A percentile compares a stretch with the other conserved stretches of the same genome.
Evolutionary conservation across 371 early-diverging fungal genomes (phyloP).

Genomic region (Mucor circinelloides): DNA sequence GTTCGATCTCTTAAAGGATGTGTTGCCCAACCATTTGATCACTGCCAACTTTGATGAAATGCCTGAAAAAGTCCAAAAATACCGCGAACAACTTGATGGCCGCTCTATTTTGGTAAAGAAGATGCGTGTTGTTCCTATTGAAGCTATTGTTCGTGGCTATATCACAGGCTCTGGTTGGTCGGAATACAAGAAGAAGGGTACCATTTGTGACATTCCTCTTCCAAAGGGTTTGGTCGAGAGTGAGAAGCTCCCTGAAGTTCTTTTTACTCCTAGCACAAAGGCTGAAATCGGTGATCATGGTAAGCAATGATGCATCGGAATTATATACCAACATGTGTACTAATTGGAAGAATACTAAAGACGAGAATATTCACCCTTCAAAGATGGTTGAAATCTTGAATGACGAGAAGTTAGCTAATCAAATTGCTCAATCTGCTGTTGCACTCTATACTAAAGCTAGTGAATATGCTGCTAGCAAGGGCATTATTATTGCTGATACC

Average conservation of each 20-base stretch:
- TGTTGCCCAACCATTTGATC: slow-evolving; percentile 92
- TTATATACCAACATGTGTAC: not conserved
- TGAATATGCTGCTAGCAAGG: slow-evolving; percentile 80
- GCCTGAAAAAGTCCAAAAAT: slow-evolving; percentile 86
- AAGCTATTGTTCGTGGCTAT: slow-evolving; percentile 98
- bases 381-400: slow-evolving; percentile 88
- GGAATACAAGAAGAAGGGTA: slow-evolving; percentile 91
- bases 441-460: slow-evolving; percentile 57
- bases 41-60: slow-evolving; percentile 92
- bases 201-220: slow-evolving; percentile 90
- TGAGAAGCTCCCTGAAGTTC: slow-evolving; percentile 76
- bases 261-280: slow-evolving; percentile 98
- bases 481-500: slow-evolving; percentile 98
- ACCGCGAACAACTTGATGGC: slow-evolving; percentile 85
- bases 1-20: slow-evolving; percentile 87
- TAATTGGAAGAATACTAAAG: slow-evolving; percentile 37
- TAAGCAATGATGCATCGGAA: slow-evolving; percentile 24
- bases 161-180: slow-evolving; percentile 96
- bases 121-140: slow-evolving; percentile 93
- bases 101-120: slow-evolving; percentile 91
- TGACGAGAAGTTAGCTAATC: slow-evolving; percentile 48
- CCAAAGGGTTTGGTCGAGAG: slow-evolving; percentile 84
- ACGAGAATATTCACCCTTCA: slow-evolving; percentile 96
- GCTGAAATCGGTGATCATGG: slow-evolving; percentile 97
- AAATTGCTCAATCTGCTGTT: slow-evolving; percentile 43